Conservation (phyloP, 495 filamentous ascomycete species). For the Tricharina praecox region DNA sequence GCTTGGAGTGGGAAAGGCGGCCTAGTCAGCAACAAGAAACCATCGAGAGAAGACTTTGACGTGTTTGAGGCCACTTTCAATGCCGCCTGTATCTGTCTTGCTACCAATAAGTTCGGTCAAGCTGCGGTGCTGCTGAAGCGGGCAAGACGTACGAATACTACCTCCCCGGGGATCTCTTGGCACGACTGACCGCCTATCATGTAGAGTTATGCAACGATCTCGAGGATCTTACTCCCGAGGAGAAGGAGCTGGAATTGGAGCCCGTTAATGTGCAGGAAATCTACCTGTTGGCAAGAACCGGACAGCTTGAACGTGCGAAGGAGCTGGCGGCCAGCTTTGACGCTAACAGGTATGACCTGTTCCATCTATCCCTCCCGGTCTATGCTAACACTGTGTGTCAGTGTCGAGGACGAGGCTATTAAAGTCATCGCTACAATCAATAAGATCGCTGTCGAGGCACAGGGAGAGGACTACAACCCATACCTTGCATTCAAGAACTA, state of each 20-base stretch:
- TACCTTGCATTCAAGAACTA: conserved; percentile 47
- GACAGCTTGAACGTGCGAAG: conserved; percentile 56
- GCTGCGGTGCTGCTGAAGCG: conserved; percentile 66
- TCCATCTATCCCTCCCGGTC: neutral
- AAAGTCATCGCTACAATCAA: conserved; percentile 68
- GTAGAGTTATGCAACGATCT: conserved; percentile 64
- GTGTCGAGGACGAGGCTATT: conserved; percentile 63
- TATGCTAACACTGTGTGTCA: conserved; percentile 30
- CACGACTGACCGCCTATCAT: neutral
- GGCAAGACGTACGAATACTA: conserved; percentile 41
- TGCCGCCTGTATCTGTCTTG: conserved; percentile 71
- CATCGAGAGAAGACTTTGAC: conserved; percentile 60
- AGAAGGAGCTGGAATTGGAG: conserved; percentile 64
- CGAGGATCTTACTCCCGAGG: conserved; percentile 67
- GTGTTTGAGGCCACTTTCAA: conserved; percentile 91
- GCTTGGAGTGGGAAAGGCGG: conserved; percentile 46
- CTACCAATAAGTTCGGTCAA: conserved; percentile 55
- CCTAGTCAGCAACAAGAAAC: conserved; percentile 38
- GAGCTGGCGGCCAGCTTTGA: conserved; percentile 47
- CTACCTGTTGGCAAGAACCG: conserved; percentile 57
- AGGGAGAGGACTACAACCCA: conserved; percentile 48
- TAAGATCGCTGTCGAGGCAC: conserved; percentile 37
- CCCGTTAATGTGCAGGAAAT: conserved; percentile 78
- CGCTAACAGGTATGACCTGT: conserved; percentile 39
- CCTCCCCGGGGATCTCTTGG: neutral